Evolutionary conservation across 257 asterid species (phyloP).

Genomic region (Linaria vulgaris): DNA sequence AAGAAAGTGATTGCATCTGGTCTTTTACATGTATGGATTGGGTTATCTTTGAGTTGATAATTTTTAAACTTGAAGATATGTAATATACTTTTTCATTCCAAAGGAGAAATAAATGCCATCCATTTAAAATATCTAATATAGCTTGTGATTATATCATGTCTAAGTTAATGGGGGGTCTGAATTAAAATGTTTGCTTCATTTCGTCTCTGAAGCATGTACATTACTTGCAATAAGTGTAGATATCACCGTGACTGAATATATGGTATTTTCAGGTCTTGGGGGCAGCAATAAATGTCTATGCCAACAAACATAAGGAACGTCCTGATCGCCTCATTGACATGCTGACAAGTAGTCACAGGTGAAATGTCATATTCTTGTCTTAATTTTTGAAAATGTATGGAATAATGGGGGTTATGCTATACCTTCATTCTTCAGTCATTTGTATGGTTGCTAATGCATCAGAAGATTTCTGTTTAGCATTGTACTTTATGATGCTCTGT

Average conservation of each 20-base stretch:
- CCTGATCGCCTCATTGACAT: constrained; percentile 99
- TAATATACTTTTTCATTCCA: constrained; percentile 9
- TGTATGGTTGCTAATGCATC: constrained; percentile 1
- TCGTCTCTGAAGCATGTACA: constrained; percentile 4
- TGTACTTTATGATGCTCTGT: constrained; percentile 8
- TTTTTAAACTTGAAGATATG: not conserved
- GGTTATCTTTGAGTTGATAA: not conserved
- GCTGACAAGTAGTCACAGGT: constrained; percentile 97
- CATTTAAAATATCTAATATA: constrained; percentile 4
- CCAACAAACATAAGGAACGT: constrained; percentile 95
- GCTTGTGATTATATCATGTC: constrained; percentile 11
- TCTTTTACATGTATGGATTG: constrained; percentile 9
- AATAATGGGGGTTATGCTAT: constrained; percentile 15
- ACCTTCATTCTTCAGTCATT: constrained; percentile 9
- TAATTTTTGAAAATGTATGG: not conserved
- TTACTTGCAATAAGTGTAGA: constrained; percentile 16
- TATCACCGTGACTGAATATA: not conserved
- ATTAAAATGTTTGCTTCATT: not conserved
- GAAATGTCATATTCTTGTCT: not conserved
- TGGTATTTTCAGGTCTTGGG: constrained; percentile 73
- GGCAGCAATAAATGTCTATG: constrained; percentile 94
- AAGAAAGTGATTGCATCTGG: not conserved
- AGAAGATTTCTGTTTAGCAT: constrained; percentile 12
- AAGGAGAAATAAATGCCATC: constrained; percentile 5
- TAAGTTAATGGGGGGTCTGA: constrained; percentile 1